phyloP scores from a whole-genome alignment of 1,284 basidiomycete genomes.

The Tilletia caries region DNA sequence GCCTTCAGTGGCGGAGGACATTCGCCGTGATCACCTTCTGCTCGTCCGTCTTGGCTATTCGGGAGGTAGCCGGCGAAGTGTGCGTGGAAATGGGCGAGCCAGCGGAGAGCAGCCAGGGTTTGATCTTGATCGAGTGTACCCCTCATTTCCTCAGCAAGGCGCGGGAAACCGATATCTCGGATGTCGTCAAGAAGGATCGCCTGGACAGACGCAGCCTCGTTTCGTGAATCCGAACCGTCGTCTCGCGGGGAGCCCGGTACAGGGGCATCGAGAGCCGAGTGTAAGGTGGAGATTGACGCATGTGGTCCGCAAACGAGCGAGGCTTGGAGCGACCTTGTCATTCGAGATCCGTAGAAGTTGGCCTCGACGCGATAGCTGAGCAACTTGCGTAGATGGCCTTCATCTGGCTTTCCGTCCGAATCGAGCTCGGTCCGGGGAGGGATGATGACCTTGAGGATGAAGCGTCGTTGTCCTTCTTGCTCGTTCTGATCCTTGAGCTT shows the following conservation, averaged over 20 bases:
- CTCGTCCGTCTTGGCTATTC: too few species aligned
- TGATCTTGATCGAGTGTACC: background rate
- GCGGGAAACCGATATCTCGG: constrained; percentile 14
- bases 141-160: constrained; percentile 1
- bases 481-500: background rate
- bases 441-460: constrained; percentile 27
- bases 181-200: constrained; percentile 21
- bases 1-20: constrained; percentile 12
- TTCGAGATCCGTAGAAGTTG: constrained; percentile 30
- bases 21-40: too few species aligned
- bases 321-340: constrained; percentile 13
- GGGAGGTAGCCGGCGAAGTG: background rate
- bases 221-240: background rate
- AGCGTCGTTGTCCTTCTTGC: background rate
- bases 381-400: constrained; percentile 31
- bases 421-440: constrained; percentile 9
- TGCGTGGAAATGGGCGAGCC: constrained; percentile 13
- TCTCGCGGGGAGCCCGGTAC: background rate
- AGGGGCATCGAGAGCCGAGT: constrained; percentile 6
- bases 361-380: constrained; percentile 30
- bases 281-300: background rate
- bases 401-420: constrained; percentile 20
- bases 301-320: background rate
- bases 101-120: background rate
- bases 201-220: constrained; percentile 16